A percentile compares a stretch with the other conserved stretches of the same genome.
phyloP scores from a whole-genome alignment of 169 alveolate genomes.

The Prorocentrum cordatum region DNA sequence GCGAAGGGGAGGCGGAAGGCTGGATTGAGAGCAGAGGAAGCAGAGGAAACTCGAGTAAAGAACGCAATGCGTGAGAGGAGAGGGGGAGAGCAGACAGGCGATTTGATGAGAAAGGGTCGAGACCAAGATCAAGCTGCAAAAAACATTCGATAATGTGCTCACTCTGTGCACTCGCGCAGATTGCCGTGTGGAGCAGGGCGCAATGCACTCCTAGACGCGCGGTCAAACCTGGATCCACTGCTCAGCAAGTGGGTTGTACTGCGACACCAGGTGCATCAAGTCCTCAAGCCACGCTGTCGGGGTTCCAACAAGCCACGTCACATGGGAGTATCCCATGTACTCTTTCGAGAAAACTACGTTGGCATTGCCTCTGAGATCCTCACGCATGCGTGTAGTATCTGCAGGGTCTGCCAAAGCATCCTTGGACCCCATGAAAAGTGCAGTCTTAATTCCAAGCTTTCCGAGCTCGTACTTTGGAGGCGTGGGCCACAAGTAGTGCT shows the following conservation, averaged over 20 bases:
- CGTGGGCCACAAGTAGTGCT: background rate
- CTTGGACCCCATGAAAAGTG: slow-evolving; percentile 17
- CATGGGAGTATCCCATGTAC: slow-evolving; percentile 37
- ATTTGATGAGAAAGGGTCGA: no score
- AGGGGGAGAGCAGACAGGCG: no score
- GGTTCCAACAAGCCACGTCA: slow-evolving; percentile 48
- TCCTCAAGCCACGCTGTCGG: slow-evolving; percentile 27
- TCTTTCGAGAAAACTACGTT: slow-evolving; percentile 43
- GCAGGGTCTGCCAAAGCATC: slow-evolving; percentile 27
- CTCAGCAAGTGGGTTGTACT: slow-evolving; percentile 42
- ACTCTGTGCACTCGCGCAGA: no score
- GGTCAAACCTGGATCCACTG: no score
- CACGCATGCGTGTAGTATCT: background rate
- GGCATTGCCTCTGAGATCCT: background rate
- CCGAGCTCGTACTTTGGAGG: background rate
- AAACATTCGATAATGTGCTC: no score
- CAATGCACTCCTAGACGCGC: no score
- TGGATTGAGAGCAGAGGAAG: no score
- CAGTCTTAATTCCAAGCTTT: background rate
- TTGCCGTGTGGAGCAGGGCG: no score
- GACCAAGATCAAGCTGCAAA: no score
- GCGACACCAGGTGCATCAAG: background rate
- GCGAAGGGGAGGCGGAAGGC: no score
- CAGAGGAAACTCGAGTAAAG: no score
- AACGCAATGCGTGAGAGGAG: no score